phyloP scores from a whole-genome alignment of 768 basidiomycete species.

The Trametes villosa region DNA sequence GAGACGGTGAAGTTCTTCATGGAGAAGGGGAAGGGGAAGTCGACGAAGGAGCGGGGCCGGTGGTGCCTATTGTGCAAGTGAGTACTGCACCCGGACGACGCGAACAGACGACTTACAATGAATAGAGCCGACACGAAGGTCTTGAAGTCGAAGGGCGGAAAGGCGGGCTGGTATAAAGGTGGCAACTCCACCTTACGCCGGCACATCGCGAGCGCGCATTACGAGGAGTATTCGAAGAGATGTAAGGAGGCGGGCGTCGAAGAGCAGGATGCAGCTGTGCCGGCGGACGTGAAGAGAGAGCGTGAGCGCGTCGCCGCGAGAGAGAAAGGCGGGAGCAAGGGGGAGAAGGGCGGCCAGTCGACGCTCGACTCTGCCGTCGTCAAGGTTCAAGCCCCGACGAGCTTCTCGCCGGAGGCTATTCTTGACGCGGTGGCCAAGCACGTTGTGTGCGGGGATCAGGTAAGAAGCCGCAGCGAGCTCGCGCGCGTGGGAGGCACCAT shows the following conservation, averaged over 20 bases:
- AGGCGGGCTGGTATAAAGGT: neutral
- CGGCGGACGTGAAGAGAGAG: neutral
- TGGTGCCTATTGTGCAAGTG: neutral
- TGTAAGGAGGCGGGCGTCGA: neutral
- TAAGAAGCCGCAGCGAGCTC: no score
- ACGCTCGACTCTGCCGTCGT: neutral
- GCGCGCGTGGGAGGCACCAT: no score
- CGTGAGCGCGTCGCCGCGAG: neutral
- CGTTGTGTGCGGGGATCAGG: neutral
- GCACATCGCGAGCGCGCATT: neutral
- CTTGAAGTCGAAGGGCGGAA: neutral
- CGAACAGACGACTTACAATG: neutral
- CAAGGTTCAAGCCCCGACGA: constrained; percentile 1
- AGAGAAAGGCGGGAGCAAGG: neutral
- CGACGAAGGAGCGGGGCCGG: neutral
- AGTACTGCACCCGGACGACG: neutral
- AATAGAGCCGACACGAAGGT: neutral
- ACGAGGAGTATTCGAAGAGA: neutral
- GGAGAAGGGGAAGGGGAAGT: neutral
- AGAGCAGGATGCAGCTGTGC: neutral
- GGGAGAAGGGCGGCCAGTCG: neutral
- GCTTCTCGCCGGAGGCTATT: constrained; percentile 3
- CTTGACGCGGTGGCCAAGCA: neutral
- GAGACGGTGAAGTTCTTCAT: neutral
- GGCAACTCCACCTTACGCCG: neutral